Conservation (phyloP, 257 asterid species). For the Solanum rostratum region DNA sequence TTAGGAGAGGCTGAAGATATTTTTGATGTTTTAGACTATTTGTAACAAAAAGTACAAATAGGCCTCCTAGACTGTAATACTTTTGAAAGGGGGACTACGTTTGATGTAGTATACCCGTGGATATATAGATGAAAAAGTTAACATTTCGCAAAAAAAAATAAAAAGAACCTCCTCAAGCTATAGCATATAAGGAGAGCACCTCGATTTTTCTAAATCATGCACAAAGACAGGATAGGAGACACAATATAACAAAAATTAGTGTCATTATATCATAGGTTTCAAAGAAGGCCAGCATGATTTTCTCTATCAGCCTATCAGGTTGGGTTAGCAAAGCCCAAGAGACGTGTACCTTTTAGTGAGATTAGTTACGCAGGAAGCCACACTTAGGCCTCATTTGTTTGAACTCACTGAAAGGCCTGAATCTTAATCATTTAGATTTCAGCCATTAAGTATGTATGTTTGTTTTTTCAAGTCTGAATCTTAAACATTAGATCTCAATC, state of each 20-base stretch:
- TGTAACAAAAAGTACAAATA: not conserved
- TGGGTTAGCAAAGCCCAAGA: not conserved
- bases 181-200: not conserved
- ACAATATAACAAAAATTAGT: not conserved
- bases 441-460: not conserved
- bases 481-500: not conserved
- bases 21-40: not conserved
- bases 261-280: not conserved
- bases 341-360: not conserved
- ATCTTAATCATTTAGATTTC: not conserved
- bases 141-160: not conserved
- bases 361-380: not conserved
- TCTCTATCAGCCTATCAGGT: not conserved
- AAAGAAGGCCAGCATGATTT: not conserved
- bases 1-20: not conserved
- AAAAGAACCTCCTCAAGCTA: no score
- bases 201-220: not conserved
- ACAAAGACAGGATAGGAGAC: not conserved
- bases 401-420: no score
- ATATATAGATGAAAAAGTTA: not conserved
- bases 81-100: not conserved
- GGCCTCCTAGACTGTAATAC: not conserved
- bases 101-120: not conserved
- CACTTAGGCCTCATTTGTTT: not conserved
- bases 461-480: not conserved